Base-by-base conservation (phyloP, 495 filamentous ascomycete species). In the Penicillium verhagenii region DNA sequence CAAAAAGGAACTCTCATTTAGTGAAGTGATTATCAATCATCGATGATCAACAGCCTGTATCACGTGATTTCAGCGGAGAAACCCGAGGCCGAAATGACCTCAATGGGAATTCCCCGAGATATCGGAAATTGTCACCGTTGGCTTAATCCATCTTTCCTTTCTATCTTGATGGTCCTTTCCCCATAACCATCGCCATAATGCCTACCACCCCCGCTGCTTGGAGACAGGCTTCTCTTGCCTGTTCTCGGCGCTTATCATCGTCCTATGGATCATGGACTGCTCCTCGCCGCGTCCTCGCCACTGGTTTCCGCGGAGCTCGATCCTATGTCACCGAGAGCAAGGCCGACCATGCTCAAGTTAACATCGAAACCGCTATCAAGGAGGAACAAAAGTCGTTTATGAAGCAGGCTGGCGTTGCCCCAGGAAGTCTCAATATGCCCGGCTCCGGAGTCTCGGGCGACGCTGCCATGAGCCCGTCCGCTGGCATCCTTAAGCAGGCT, bases 401-500 rank as follows among this genome's bases (percentile, higher is more conserved):
- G 63, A 74, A 81, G 39, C 77, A 91, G 73, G 88, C 91, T 37
- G 85, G 89, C 20, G 73, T 82, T 52, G 70, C 79, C 23, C 78
- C 87, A 0, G 62, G 73, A 24, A 72, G 78, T 57, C 74, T 74
- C 19, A 69, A 71, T 28, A 73, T 90, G 57, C 82, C 85, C 19
- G 82, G 79, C 10, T 79, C 86, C 0, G 74, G 72, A 20, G 70
- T 84, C 56, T 79, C 79, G 47, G 85, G 74, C 1, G 86, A 91
- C 59, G 73, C 82, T 18, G 82, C 84, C 61, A 81, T 96, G 81
- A 92, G 86, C 70, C 91, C 92, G 8, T 79, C 88, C 55, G 91
- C 91, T 46, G 89, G 86, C 73, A 88, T 97, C 43, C 81, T 99
- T 42, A 95, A 94, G 72, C 88, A 96, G 66, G 95, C 92, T 2